These are phyloP conservation scores for Hypoxylon sp. DNA, from an alignment of 2,329 filamentous ascomycete genomes.

Conservation along the genomic window DNA sequence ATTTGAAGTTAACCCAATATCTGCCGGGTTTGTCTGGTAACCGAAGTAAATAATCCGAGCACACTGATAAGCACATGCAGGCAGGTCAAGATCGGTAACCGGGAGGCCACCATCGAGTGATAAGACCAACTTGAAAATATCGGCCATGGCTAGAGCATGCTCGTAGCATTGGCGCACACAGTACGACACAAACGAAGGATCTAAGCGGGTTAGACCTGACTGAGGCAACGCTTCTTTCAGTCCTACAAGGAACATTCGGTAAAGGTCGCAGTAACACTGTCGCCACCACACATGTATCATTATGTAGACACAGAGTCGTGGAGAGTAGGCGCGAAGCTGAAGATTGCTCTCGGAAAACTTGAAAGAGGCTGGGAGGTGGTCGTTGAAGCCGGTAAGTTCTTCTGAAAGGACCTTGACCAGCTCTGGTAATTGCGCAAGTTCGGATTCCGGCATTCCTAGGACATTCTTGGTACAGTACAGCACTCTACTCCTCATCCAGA, in stretches of 20 bases:
- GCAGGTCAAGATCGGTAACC: conserved; percentile 69
- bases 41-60: conserved; percentile 67
- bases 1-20: conserved; percentile 62
- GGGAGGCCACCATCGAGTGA: conserved; percentile 66
- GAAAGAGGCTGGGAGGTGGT: conserved; percentile 68
- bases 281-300: conserved; percentile 74
- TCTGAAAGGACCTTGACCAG: conserved; percentile 64
- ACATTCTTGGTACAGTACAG: conserved; percentile 67
- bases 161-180: conserved; percentile 68
- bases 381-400: conserved; percentile 66
- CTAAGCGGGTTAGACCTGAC: conserved; percentile 61
- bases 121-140: conserved; percentile 68
- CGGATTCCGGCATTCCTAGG: conserved; percentile 59
- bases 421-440: conserved; percentile 62
- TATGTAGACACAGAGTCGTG: conserved; percentile 69
- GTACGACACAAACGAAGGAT: conserved; percentile 64
- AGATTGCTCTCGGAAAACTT: conserved; percentile 71
- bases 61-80: conserved; percentile 70
- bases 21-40: conserved; percentile 61
- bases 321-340: conserved; percentile 69
- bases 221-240: conserved; percentile 66
- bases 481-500: conserved; percentile 69
- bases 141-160: conserved; percentile 68
- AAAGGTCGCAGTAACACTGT: conserved; percentile 71
- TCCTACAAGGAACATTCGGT: conserved; percentile 66